Base-by-base conservation (phyloP, 768 basidiomycete genomes). In the Mycena albidolilacea region DNA sequence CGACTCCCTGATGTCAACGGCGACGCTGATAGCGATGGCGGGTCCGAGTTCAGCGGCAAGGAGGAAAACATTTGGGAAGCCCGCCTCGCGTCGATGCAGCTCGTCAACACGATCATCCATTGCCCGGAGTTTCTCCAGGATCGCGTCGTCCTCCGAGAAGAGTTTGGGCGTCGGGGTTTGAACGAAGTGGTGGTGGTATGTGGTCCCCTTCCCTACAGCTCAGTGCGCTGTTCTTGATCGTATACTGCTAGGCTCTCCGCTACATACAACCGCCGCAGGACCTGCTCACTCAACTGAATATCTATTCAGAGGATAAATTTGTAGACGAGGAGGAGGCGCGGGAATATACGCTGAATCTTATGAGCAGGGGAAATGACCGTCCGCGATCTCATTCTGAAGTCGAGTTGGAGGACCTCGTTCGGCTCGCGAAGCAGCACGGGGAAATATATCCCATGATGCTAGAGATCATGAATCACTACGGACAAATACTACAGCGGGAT, bases 311-410 rank as follows among this genome's bases (percentile, higher is more conserved):
- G 73, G 96, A 97, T 80, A 94, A 95, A 76, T 94, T 92, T 57
- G 96, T 97, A 77, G 96, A 98, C 79, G 93, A 95, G 79, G 92
- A 94, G 78, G 94, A 97, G 62, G 87, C 95, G 81, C 90, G 91
- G 48, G 92, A 96, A 74, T 88, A 90, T 44, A 85, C 89, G 46
- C 86, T 83, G 44, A 77, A 77, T 60, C 58, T 85, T 19, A 75
- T 87, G 59, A 62, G 72, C 12, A 39, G 55, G 44, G 80, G 77
- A 8, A 84, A 84, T 46, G 79, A 82, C 57, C 78, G 82, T 17
- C 75, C 82, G 3, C 76, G 78, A 5, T 88, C 88, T 2, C 91
- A 92, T 39, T 87, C 89, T 0, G 90, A 88, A 64, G 78, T 84
- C 3, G 87, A 87, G 3, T 78, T 95, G 43, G 87, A 91, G 43